Conservation (phyloP, 2,329 filamentous ascomycete genomes). For the Fusarium tanahbumbuense region DNA sequence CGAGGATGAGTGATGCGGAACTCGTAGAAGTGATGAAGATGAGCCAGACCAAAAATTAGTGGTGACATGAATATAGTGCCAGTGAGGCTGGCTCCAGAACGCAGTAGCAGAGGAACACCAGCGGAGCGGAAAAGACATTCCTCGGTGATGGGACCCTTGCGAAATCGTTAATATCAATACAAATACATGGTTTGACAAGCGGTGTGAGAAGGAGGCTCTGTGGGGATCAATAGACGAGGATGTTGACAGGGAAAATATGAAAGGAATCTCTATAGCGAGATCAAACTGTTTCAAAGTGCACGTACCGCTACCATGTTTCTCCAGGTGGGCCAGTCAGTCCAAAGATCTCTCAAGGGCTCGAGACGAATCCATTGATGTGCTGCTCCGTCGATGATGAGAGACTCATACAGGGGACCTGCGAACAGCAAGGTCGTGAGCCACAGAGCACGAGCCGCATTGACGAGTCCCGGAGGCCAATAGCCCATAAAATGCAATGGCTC, state of each 20-base stretch:
- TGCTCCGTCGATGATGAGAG: conserved; percentile 75
- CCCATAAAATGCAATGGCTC: conserved; percentile 76
- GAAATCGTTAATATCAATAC: conserved; percentile 16
- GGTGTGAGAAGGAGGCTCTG: conserved; percentile 41
- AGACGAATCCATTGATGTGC: conserved; percentile 74
- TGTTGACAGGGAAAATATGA: conserved; percentile 32
- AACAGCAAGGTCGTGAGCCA: conserved; percentile 83
- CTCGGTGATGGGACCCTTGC: conserved; percentile 85
- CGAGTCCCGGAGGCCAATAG: conserved; percentile 78
- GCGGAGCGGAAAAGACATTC: conserved; percentile 93
- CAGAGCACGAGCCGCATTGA: conserved; percentile 73
- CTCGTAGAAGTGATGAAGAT: conserved; percentile 96
- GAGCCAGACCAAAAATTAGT: conserved; percentile 90
- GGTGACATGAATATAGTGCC: conserved; percentile 84
- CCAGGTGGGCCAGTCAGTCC: conserved; percentile 83
- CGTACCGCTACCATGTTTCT: conserved; percentile 87
- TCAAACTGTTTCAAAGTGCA: conserved; percentile 15
- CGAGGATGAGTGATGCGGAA: conserved; percentile 84
- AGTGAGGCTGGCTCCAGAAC: conserved; percentile 68
- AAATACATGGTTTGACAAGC: conserved; percentile 30
- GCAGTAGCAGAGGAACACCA: conserved; percentile 83
- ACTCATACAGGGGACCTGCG: conserved; percentile 84
- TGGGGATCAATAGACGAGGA: conserved; percentile 29
- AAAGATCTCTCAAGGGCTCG: conserved; percentile 66
- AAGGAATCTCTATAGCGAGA: conserved; percentile 22